Percentiles rank a stretch among this genome's conserved stretches.
These are phyloP conservation scores for Macadamia integrifolia DNA, from an alignment of 164 flowering plant species.

Conservation along the genomic window DNA sequence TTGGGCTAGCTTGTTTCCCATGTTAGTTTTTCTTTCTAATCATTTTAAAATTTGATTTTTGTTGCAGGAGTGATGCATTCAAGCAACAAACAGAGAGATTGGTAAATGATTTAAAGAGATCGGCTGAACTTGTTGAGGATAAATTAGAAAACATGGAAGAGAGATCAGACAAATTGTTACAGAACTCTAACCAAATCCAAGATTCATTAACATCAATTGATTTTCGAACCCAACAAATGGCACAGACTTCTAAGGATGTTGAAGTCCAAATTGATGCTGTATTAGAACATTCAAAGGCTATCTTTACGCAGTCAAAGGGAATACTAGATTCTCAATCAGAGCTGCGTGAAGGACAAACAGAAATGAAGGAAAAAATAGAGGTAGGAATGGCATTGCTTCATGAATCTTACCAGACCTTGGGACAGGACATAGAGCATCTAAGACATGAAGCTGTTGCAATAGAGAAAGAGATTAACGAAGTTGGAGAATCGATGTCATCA, in stretches of 20 bases:
- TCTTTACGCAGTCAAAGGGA: conserved; percentile 50
- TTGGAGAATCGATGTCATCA: conserved; percentile 48
- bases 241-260: conserved; percentile 36
- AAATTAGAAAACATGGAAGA: conserved; percentile 50
- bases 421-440: conserved; percentile 41
- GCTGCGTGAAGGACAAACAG: conserved; percentile 48
- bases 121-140: conserved; percentile 59
- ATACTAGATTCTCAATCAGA: conserved; percentile 56
- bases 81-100: conserved; percentile 64
- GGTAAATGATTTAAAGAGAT: conserved; percentile 58
- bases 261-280: conserved; percentile 37
- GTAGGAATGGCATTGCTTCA: conserved; percentile 49
- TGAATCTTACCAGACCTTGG: conserved; percentile 52
- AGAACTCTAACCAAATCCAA: conserved; percentile 42
- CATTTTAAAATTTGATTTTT: conserved; percentile 6
- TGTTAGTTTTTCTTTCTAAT: neutral
- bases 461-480: conserved; percentile 53
- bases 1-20: neutral
- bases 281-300: conserved; percentile 36
- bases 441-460: conserved; percentile 47
- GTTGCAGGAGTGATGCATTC: conserved; percentile 55
- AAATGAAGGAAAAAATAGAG: conserved; percentile 50
- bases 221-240: conserved; percentile 39
- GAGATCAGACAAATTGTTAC: conserved; percentile 39
- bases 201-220: conserved; percentile 56